Conservation (phyloP, 768 basidiomycete species). For the Ramaria sp. region DNA sequence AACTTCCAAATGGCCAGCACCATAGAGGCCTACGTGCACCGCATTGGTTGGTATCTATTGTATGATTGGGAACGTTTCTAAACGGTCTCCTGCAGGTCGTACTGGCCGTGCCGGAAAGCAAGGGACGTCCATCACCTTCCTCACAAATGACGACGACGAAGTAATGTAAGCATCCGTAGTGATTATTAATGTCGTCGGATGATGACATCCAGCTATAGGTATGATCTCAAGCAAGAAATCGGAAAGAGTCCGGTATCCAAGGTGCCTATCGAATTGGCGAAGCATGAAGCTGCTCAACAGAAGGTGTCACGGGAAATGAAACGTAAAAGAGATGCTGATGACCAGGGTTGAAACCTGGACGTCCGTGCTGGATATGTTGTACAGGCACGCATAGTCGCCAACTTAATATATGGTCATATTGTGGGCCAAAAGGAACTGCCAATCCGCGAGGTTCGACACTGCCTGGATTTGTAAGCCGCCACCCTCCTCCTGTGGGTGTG, state of each 20-base stretch:
- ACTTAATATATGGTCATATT: too few relatives aligned
- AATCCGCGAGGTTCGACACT: too few relatives aligned
- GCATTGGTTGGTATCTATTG: slow-evolving; percentile 61
- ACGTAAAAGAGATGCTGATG: slow-evolving; percentile 79
- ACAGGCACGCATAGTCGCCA: too few relatives aligned
- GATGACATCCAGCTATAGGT: slow-evolving; percentile 37
- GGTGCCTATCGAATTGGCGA: slow-evolving; percentile 77
- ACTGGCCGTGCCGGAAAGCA: slow-evolving; percentile 97
- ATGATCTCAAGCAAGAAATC: slow-evolving; percentile 95
- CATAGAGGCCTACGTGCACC: slow-evolving; percentile 96
- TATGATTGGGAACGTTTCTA: neutral
- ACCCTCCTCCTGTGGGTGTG: too few relatives aligned
- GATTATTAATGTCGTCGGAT: neutral
- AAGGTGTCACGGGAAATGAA: slow-evolving; percentile 93
- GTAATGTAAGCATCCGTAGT: slow-evolving; percentile 62
- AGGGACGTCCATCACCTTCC: slow-evolving; percentile 90
- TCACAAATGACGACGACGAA: slow-evolving; percentile 92
- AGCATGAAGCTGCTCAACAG: slow-evolving; percentile 87
- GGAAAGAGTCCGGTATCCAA: slow-evolving; percentile 90
- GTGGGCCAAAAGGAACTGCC: too few relatives aligned
- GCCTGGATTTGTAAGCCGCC: too few relatives aligned
- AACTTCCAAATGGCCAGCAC: slow-evolving; percentile 97
- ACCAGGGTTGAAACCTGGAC: slow-evolving; percentile 34
- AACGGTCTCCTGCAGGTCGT: slow-evolving; percentile 45
- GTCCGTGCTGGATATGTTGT: too few relatives aligned